Percentiles rank a stretch among this genome's conserved stretches.
phyloP scores from a whole-genome alignment of 257 asterid genomes.

The Lithospermum erythrorhizon region DNA sequence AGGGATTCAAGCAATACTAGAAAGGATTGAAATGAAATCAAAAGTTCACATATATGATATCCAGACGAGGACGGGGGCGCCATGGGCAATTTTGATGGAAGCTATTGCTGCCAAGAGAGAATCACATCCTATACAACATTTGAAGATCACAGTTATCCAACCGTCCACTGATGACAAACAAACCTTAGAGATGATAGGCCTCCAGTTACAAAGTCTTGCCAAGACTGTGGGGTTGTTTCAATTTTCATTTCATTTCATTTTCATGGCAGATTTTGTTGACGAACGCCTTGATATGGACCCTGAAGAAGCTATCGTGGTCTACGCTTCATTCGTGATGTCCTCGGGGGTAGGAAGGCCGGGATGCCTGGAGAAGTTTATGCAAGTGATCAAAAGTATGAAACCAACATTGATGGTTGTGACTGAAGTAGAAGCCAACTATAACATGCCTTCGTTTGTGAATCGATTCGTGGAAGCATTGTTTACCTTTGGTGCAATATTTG shows the following conservation, averaged over 20 bases:
- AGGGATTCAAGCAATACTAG: constrained; percentile 22
- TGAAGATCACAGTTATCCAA: constrained; percentile 20
- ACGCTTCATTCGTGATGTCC: constrained; percentile 10
- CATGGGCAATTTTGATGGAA: constrained; percentile 31
- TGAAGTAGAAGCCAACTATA: constrained; percentile 27
- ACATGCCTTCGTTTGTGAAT: constrained; percentile 22
- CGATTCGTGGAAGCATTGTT: constrained; percentile 26
- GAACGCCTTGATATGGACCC: constrained; percentile 11
- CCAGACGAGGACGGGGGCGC: constrained; percentile 18
- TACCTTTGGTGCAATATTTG: constrained; percentile 21
- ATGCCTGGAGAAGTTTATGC: constrained; percentile 19
- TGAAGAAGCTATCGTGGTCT: constrained; percentile 16
- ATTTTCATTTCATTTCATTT: constrained; percentile 15
- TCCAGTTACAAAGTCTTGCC: constrained; percentile 17
- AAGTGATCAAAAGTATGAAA: constrained; percentile 10
- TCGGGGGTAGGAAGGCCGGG: constrained; percentile 7
- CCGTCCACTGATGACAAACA: not conserved
- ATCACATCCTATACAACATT: constrained; percentile 5
- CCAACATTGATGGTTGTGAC: constrained; percentile 20
- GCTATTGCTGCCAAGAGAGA: constrained; percentile 16
- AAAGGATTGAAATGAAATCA: constrained; percentile 10
- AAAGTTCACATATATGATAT: constrained; percentile 26
- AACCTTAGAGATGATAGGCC: constrained; percentile 11
- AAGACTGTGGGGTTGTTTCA: constrained; percentile 13
- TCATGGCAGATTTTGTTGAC: constrained; percentile 11